phyloP scores from a whole-genome alignment of 345 rosid genomes.

The Durio zibethinus region DNA sequence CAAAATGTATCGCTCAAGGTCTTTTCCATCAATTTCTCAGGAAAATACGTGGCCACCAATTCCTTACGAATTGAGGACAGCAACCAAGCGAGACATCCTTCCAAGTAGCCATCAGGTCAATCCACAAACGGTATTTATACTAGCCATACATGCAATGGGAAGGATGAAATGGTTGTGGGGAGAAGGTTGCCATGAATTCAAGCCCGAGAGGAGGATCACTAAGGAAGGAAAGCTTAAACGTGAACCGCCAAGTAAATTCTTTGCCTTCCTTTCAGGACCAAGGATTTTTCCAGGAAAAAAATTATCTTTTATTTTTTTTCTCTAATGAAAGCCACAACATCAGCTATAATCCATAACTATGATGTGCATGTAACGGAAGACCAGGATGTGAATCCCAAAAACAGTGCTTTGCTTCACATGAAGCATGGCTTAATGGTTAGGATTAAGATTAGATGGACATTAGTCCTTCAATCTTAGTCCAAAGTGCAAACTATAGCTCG shows the following conservation, averaged over 20 bases:
- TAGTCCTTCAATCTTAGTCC: too few species aligned
- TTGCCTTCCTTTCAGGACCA: constrained; percentile 51
- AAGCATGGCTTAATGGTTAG: constrained; percentile 16
- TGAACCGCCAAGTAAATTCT: constrained; percentile 29
- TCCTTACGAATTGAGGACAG: background rate
- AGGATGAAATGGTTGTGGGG: constrained; percentile 28
- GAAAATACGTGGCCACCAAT: background rate
- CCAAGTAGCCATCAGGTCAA: background rate
- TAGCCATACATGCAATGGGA: background rate
- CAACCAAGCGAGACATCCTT: background rate
- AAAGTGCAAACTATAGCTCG: too few species aligned
- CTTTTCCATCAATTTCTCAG: constrained; percentile 1
- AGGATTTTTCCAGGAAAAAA: constrained; percentile 53
- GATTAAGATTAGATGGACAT: background rate
- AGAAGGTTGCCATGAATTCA: constrained; percentile 33
- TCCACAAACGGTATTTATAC: too few species aligned
- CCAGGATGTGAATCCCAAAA: constrained; percentile 23
- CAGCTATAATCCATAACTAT: constrained; percentile 21
- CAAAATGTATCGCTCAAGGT: constrained; percentile 1
- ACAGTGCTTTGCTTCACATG: constrained; percentile 27
- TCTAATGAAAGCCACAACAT: constrained; percentile 28
- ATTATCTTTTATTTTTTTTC: constrained; percentile 39
- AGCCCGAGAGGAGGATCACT: constrained; percentile 1
- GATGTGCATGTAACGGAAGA: constrained; percentile 23
- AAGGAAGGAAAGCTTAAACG: constrained; percentile 24